Percentiles rank a stretch among this genome's conserved stretches.
phyloP scores from a whole-genome alignment of 306 rosid species.

The Ormosia emarginata region DNA sequence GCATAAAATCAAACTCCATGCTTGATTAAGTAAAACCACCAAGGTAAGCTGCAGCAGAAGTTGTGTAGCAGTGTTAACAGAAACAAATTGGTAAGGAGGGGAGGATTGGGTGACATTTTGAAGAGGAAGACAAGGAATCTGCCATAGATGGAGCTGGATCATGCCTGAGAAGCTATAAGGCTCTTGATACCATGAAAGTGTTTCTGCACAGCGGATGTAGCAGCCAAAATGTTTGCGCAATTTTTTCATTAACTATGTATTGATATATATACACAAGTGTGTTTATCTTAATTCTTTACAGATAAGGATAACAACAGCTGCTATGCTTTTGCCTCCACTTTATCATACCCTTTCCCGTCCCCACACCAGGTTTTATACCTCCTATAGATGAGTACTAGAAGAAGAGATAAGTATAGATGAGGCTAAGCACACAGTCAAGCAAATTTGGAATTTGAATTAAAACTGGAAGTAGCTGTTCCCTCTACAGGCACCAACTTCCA shows the following conservation, averaged over 20 bases:
- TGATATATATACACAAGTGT: not conserved
- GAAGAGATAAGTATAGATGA: not conserved
- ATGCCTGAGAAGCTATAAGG: not conserved
- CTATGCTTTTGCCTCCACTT: not conserved
- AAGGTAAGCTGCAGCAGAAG: not conserved
- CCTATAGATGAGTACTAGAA: not conserved
- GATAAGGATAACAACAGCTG: not conserved
- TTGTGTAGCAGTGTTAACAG: not conserved
- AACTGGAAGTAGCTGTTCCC: not conserved
- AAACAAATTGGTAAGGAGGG: not conserved
- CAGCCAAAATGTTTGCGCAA: not conserved
- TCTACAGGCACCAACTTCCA: not conserved
- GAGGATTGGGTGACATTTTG: not conserved
- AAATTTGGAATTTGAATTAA: not conserved
- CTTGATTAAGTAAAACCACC: not conserved
- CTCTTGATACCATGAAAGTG: not conserved
- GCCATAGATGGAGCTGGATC: not conserved
- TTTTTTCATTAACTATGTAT: not conserved
- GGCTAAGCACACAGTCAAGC: not conserved
- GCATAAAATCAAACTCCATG: not conserved
- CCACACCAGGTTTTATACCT: not conserved
- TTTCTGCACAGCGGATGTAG: not conserved
- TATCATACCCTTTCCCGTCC: not conserved
- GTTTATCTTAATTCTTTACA: not conserved
- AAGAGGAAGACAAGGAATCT: not conserved